A percentile compares a stretch with the other conserved stretches of the same genome.
Evolutionary conservation across 106 monocot species (phyloP).

Genomic region (Platanthera guangdongensis): DNA sequence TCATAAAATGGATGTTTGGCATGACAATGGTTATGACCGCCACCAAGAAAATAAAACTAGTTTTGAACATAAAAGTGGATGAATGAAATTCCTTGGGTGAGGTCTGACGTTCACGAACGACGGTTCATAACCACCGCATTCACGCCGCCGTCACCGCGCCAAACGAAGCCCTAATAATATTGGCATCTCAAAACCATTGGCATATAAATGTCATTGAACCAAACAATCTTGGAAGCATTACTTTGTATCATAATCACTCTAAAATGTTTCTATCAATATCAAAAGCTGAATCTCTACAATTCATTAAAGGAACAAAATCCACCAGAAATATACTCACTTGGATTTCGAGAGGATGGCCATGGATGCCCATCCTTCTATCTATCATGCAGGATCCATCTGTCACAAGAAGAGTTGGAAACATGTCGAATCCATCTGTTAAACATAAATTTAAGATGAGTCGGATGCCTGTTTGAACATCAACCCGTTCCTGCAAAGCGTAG

Average conservation of each 20-base stretch:
- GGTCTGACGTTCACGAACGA: too few species aligned
- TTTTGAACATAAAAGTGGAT: too few species aligned
- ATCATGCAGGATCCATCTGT: conserved; percentile 99
- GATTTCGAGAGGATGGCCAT: conserved; percentile 98
- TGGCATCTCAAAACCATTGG: too few species aligned
- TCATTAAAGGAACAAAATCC: neutral
- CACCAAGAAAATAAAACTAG: too few species aligned
- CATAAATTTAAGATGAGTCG: conserved; percentile 81
- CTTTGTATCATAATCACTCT: neutral
- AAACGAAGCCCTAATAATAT: too few species aligned
- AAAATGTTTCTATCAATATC: neutral
- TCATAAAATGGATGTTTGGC: too few species aligned
- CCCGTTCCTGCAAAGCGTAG: conserved; percentile 71
- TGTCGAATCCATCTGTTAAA: conserved; percentile 92
- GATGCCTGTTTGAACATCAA: conserved; percentile 90
- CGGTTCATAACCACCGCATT: too few species aligned
- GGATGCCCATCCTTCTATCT: conserved; percentile 93
- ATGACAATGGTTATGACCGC: too few species aligned
- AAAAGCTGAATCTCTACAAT: neutral
- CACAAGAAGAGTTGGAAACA: conserved; percentile 90
- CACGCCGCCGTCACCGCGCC: too few species aligned
- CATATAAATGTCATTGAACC: too few species aligned
- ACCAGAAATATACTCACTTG: conserved; percentile 36
- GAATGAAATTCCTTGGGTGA: too few species aligned
- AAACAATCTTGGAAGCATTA: too few species aligned